Conservation (phyloP, 768 basidiomycete genomes). For the Tricholoma flavovirens region DNA sequence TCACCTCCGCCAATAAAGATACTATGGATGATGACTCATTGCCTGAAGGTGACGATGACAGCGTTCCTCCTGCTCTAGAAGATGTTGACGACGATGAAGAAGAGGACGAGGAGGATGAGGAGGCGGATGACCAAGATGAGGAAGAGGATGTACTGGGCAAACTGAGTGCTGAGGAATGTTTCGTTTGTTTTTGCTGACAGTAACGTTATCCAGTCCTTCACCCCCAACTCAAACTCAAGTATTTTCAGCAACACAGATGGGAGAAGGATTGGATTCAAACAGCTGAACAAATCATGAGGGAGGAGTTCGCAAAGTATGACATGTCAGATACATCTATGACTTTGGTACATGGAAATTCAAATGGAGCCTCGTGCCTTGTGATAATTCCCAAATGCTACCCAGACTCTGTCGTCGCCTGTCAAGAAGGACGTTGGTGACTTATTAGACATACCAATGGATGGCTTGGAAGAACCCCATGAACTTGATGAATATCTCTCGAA, state of each 20-base stretch:
- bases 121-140: background rate
- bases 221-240: constrained; percentile 28
- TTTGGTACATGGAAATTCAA: no score
- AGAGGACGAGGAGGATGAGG: background rate
- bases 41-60: background rate
- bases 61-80: background rate
- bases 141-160: background rate
- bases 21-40: background rate
- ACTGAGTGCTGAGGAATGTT: background rate
- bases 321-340: no score
- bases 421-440: background rate
- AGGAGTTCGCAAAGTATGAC: constrained; percentile 13
- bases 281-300: constrained; percentile 17
- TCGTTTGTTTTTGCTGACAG: no score
- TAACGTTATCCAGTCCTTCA: constrained; percentile 24
- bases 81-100: background rate
- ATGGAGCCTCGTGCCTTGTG: background rate
- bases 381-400: no score
- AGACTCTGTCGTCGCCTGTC: no score
- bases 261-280: constrained; percentile 23
- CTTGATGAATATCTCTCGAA: background rate
- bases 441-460: background rate
- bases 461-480: background rate
- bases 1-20: background rate
- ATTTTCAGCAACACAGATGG: constrained; percentile 27